Conservation (phyloP, 2,329 filamentous ascomycete genomes). For the Decorospora gaudefroyi region DNA sequence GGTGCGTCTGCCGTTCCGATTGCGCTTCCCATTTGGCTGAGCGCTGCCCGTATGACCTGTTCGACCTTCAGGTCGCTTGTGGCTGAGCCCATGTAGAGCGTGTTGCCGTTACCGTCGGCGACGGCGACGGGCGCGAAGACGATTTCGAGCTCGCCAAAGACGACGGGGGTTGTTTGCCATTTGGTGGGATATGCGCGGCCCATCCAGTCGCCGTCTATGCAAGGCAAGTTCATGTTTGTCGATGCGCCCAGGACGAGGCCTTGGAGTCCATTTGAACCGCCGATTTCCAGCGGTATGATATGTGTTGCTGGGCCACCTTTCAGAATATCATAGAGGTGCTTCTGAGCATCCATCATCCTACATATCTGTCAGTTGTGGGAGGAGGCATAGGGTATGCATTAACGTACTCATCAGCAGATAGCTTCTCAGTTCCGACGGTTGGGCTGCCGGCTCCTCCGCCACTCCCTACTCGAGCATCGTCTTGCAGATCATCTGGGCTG, state of each 20-base stretch:
- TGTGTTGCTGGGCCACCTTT: slow-evolving; percentile 42
- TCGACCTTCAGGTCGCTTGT: slow-evolving; percentile 48
- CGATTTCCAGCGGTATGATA: slow-evolving; percentile 53
- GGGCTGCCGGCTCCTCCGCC: slow-evolving; percentile 54
- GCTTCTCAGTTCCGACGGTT: slow-evolving; percentile 51
- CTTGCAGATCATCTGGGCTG: slow-evolving; percentile 51
- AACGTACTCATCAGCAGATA: slow-evolving; percentile 50
- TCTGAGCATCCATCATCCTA: slow-evolving; percentile 48
- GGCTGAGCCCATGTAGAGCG: slow-evolving; percentile 47
- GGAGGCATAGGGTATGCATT: too few relatives aligned
- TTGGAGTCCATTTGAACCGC: slow-evolving; percentile 53
- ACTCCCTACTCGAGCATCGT: slow-evolving; percentile 53
- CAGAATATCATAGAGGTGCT: slow-evolving; percentile 41
- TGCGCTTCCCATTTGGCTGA: slow-evolving; percentile 45
- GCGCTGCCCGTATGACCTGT: slow-evolving; percentile 44
- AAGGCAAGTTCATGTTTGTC: slow-evolving; percentile 49
- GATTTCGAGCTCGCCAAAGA: slow-evolving; percentile 49
- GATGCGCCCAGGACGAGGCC: slow-evolving; percentile 47
- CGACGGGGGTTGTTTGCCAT: slow-evolving; percentile 52
- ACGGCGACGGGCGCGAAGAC: slow-evolving; percentile 48
- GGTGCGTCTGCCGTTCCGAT: slow-evolving; percentile 47
- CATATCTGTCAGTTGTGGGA: slow-evolving; percentile 7
- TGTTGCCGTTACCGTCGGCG: slow-evolving; percentile 52
- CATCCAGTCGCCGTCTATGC: slow-evolving; percentile 56
- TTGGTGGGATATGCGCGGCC: slow-evolving; percentile 55